phyloP scores from a whole-genome alignment of 352 stramenopile species.

The Pythium brachiatum region DNA sequence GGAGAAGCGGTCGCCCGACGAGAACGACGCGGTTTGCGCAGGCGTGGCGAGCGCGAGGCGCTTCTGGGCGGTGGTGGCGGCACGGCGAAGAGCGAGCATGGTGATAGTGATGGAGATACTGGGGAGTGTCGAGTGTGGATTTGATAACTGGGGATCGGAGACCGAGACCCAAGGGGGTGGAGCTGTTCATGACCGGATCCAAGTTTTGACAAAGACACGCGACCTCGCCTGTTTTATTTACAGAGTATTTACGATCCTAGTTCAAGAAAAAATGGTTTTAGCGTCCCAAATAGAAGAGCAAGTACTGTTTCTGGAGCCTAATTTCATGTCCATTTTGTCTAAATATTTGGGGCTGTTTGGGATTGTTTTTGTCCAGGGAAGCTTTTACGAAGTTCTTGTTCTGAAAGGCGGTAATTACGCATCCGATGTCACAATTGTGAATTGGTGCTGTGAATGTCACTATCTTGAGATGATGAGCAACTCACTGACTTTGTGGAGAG shows the following conservation, averaged over 20 bases:
- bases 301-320: too few relatives aligned
- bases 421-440: not conserved
- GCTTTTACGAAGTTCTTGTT: not conserved
- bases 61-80: slow-evolving; percentile 43
- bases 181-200: slow-evolving; percentile 2
- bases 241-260: not conserved
- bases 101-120: not conserved
- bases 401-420: not conserved
- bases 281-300: not conserved
- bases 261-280: not conserved
- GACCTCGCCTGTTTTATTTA: not conserved
- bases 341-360: not conserved
- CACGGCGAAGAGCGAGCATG: slow-evolving; percentile 73
- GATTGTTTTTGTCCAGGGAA: not conserved
- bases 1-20: slow-evolving; percentile 37
- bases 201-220: not conserved
- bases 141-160: not conserved
- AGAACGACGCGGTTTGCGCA: slow-evolving; percentile 41
- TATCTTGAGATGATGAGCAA: not conserved
- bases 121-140: not conserved
- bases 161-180: not conserved
- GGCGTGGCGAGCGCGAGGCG: slow-evolving; percentile 41
- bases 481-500: not conserved
- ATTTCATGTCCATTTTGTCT: too few relatives aligned
- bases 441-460: not conserved